Percentiles rank a stretch among this genome's conserved stretches.
phyloP scores from a whole-genome alignment of 768 basidiomycete genomes.

The Glaciozyma antarctica region DNA sequence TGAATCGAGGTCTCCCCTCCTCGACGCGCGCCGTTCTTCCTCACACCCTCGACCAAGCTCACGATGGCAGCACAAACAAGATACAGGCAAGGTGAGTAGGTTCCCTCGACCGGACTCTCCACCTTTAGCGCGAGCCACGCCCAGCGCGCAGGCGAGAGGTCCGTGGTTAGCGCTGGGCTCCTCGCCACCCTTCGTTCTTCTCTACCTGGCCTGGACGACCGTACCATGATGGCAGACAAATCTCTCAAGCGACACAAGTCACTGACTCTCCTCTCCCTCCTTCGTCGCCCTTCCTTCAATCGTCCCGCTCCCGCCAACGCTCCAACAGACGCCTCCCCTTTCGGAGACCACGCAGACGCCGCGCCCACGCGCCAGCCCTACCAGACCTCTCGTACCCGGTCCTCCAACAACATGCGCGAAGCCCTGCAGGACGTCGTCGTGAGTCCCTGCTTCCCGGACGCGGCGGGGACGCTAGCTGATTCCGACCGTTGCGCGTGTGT shows the following conservation, averaged over 20 bases:
- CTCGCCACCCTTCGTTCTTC: no score
- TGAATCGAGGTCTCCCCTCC: no score
- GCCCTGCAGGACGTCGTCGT: slow-evolving; percentile 5
- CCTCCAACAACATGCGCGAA: background rate
- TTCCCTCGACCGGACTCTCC: no score
- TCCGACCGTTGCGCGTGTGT: background rate
- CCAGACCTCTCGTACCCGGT: background rate
- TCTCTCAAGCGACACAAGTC: background rate
- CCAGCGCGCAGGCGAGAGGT: no score
- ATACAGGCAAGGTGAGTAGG: no score
- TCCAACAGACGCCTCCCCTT: background rate
- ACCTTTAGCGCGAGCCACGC: no score
- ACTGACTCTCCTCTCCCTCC: background rate
- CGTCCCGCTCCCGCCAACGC: background rate
- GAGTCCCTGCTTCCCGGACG: background rate
- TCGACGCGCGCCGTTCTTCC: no score
- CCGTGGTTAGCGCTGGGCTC: no score
- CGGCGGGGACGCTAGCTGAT: background rate
- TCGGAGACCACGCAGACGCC: background rate
- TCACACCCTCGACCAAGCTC: no score
- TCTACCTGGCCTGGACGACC: no score
- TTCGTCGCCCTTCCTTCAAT: background rate
- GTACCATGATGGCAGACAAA: background rate
- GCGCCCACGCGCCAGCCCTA: background rate
- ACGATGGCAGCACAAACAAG: no score